Evolutionary conservation across 2,329 filamentous ascomycete genomes (phyloP), one percentile per base, ranked within the genome.

Genomic region (Scedosporium boydii): DNA sequence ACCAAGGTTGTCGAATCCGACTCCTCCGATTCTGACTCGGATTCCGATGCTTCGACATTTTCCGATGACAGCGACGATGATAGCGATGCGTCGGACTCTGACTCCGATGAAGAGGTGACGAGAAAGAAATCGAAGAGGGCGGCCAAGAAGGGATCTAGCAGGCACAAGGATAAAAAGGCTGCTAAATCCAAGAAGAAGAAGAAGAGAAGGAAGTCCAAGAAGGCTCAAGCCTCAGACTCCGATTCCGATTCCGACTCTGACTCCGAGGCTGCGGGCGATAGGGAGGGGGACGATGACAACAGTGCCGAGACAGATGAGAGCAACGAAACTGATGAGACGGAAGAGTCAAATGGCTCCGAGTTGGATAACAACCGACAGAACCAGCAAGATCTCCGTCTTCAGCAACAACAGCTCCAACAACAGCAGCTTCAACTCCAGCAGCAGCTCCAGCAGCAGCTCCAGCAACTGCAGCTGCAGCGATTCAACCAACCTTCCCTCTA

Each of bases 41-140:
- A 46, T 26, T 55, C 51, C 51, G 51, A 55, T 55, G 18, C 51
- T 18, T 18, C 38, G 12, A 16, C 58, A 9, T 48, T 42, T 14
- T 53, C 59, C 6, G 59, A 41, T 10, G 59, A 61, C 27, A 61
- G 59, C 34, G 59, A 56, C 27, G 59, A 61, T 4, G 59, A 51
- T 26, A 60, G 42, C 27, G 59, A 61, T 16, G 34, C 23, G 12
- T 29, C 48, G 3, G 55, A 58, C 27, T 38, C 27, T 1, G 59
- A 61, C 16, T 61, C 48, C 2, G 59, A 61, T 6, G 16, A 29
- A 12, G 42, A 60, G 44, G 26, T 34, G 27, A 55, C 51, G 51
- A 55, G 23, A 26, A 61, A 61, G 48, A 61, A 61, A 34, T 56
- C 46, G n/a, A 61, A 61, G 18, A 14, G 59, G 23, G 14, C 12